Percentiles rank a stretch among this genome's conserved stretches.
phyloP scores from a whole-genome alignment of 228 moss, liverwort and hornwort species.

The Sphagnum magellanicum region DNA sequence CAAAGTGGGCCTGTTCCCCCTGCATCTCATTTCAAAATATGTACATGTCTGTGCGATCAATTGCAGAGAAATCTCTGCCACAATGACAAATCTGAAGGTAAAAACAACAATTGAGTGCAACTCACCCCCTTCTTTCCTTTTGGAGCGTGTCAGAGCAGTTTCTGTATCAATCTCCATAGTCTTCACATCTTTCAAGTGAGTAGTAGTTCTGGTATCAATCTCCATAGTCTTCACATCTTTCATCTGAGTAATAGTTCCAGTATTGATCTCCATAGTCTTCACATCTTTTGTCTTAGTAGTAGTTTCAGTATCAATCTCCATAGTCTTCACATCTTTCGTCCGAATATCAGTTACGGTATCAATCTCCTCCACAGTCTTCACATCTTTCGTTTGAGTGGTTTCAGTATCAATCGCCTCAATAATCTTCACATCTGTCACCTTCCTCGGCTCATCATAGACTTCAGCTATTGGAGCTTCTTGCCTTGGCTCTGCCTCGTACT shows the following conservation, averaged over 20 bases:
- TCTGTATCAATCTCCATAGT: slow-evolving; percentile 27
- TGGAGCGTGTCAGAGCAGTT: slow-evolving; percentile 43
- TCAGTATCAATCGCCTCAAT: not conserved
- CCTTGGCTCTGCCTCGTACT: not conserved
- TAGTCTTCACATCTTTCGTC: slow-evolving; percentile 3
- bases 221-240: slow-evolving; percentile 39
- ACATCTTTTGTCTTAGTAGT: slow-evolving; percentile 38
- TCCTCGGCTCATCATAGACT: not conserved
- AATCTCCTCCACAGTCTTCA: slow-evolving; percentile 1
- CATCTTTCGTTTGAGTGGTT: slow-evolving; percentile 9
- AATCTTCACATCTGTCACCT: not conserved
- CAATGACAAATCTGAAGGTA: too few species aligned
- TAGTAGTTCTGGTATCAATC: slow-evolving; percentile 5
- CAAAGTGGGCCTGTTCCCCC: too few species aligned
- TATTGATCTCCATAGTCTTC: slow-evolving; percentile 75
- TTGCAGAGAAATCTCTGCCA: too few species aligned
- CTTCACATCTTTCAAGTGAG: slow-evolving; percentile 23
- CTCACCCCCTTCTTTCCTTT: slow-evolving; percentile 86
- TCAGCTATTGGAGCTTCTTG: too few species aligned
- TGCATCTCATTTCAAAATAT: too few species aligned
- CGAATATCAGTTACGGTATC: not conserved
- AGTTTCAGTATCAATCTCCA: slow-evolving; percentile 21
- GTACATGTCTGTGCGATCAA: too few species aligned
- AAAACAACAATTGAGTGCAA: not conserved
- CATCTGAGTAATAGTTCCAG: slow-evolving; percentile 23